These are phyloP conservation scores for Cyberlindnera saturnus DNA, from an alignment of 805 yeast species.

Conservation along the genomic window DNA sequence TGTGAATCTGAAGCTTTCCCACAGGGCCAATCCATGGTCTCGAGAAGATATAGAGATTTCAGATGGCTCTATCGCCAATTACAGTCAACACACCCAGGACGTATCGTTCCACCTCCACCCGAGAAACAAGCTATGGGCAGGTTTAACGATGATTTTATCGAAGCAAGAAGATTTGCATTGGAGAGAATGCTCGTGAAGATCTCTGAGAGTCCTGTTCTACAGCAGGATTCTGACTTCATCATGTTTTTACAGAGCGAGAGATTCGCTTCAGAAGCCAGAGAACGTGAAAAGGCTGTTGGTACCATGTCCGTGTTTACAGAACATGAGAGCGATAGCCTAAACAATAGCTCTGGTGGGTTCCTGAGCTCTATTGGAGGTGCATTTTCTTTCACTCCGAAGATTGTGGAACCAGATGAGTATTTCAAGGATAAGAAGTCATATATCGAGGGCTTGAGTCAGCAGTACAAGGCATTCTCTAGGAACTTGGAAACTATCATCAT, in stretches of 20 bases:
- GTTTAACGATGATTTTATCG: slow-evolving; percentile 85
- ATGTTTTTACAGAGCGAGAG: slow-evolving; percentile 73
- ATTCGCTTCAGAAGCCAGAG: slow-evolving; percentile 66
- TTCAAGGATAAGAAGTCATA: slow-evolving; percentile 64
- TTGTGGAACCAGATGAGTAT: slow-evolving; percentile 73
- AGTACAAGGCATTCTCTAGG: slow-evolving; percentile 60
- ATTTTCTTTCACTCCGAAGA: slow-evolving; percentile 61
- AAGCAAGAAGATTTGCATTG: slow-evolving; percentile 74
- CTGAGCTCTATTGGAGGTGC: slow-evolving; percentile 62
- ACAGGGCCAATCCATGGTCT: slow-evolving; percentile 46
- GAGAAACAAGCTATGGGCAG: slow-evolving; percentile 91
- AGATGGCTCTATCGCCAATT: slow-evolving; percentile 91
- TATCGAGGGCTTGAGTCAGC: slow-evolving; percentile 66
- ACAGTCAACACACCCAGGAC: slow-evolving; percentile 82
- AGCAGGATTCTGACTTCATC: slow-evolving; percentile 68
- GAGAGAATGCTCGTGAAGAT: slow-evolving; percentile 81
- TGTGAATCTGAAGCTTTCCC: slow-evolving; percentile 30
- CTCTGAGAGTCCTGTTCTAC: slow-evolving; percentile 48
- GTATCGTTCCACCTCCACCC: slow-evolving; percentile 91
- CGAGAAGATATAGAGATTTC: slow-evolving; percentile 86
- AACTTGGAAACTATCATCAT: slow-evolving; percentile 68
- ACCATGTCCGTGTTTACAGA: slow-evolving; percentile 32
- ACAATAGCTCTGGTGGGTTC: slow-evolving; percentile 42
- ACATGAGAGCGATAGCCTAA: slow-evolving; percentile 28
- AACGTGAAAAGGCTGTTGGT: slow-evolving; percentile 48